These are phyloP conservation scores for Mycena alexandri DNA, from an alignment of 768 basidiomycete genomes.

Conservation along the genomic window DNA sequence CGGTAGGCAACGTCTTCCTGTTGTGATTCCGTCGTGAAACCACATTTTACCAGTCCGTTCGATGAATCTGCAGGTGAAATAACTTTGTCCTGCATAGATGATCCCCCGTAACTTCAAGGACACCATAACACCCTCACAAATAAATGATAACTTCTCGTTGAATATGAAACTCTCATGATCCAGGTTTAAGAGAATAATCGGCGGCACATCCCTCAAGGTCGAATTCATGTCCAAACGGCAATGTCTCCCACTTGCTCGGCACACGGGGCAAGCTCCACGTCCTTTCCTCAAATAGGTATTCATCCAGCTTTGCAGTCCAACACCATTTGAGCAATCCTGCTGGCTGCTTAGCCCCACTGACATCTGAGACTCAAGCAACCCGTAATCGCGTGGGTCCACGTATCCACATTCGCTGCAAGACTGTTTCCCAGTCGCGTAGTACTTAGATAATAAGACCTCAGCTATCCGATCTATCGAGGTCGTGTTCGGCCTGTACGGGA, in stretches of 20 bases:
- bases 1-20: not conserved
- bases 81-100: not conserved
- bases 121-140: not conserved
- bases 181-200: not conserved
- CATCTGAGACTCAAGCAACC: not conserved
- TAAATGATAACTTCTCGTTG: not conserved
- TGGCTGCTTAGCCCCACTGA: not conserved
- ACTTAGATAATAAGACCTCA: not conserved
- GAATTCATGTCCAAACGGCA: not conserved
- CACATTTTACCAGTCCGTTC: not conserved
- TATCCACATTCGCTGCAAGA: not conserved
- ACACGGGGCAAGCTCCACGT: not conserved
- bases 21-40: constrained; percentile 9
- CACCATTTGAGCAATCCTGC: not conserved
- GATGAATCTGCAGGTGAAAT: constrained; percentile 5
- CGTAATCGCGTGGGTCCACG: not conserved
- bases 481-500: not conserved
- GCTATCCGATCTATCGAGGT: not conserved
- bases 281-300: not conserved
- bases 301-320: not conserved
- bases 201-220: not conserved
- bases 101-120: not conserved
- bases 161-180: not conserved
- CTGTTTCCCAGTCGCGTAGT: not conserved
- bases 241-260: not conserved